phyloP scores from a whole-genome alignment of 1,284 basidiomycete species.

The Melampsora americana region DNA sequence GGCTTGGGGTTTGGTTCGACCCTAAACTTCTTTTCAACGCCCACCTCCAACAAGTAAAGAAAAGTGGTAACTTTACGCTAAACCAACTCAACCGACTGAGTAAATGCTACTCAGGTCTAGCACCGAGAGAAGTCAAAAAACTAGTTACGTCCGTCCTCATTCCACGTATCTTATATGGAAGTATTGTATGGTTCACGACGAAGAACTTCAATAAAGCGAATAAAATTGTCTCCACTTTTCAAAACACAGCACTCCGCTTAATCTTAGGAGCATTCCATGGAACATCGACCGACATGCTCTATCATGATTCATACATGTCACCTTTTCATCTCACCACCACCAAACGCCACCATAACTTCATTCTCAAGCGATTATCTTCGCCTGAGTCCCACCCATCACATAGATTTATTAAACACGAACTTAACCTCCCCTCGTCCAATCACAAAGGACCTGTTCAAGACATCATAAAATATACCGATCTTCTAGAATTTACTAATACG shows the following conservation, averaged over 20 bases:
- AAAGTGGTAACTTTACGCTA: neutral
- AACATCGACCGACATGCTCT: too few species aligned
- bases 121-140: neutral
- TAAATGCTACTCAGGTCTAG: neutral
- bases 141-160: constrained; percentile 2
- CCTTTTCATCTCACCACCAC: too few species aligned
- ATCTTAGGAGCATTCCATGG: too few species aligned
- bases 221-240: too few species aligned
- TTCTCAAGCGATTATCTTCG: neutral
- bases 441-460: neutral
- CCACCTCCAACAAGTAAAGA: neutral
- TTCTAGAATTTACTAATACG: neutral
- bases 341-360: too few species aligned
- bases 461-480: neutral
- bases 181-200: constrained; percentile 7
- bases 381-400: neutral
- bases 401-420: neutral
- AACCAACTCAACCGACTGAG: neutral
- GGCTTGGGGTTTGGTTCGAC: too few species aligned
- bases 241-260: too few species aligned
- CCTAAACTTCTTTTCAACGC: neutral
- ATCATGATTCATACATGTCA: too few species aligned
- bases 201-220: neutral
- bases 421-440: neutral
- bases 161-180: constrained; percentile 17